Conservation (phyloP, 2,329 filamentous ascomycete genomes). For the Alternaria triticina region DNA sequence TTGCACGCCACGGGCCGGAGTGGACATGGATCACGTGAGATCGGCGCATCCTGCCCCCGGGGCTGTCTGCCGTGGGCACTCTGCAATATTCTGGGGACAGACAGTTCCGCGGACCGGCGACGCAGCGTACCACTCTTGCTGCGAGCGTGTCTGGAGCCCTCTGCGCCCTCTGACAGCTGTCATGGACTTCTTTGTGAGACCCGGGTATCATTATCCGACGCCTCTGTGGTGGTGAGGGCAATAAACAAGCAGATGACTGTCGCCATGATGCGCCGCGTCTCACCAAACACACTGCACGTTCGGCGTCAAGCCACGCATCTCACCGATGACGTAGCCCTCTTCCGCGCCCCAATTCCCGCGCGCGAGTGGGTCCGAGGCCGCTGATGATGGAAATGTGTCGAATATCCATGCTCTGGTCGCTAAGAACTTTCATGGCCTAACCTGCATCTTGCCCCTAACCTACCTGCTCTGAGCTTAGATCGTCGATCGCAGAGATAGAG, state of each 20-base stretch:
- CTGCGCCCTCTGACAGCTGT: neutral
- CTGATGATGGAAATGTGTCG: neutral
- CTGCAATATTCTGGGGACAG: neutral
- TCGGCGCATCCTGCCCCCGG: neutral
- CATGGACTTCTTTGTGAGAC: neutral
- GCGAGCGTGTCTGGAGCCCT: neutral
- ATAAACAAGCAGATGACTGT: neutral
- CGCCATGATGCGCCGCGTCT: neutral
- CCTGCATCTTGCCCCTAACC: constrained; percentile 13
- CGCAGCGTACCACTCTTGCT: neutral
- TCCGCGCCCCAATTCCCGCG: neutral
- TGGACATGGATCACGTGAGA: neutral
- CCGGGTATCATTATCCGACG: neutral
- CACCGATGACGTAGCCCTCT: neutral
- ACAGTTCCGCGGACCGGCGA: neutral
- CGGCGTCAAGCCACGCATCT: neutral
- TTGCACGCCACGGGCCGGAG: neutral
- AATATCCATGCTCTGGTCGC: constrained; percentile 12
- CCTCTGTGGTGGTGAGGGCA: neutral
- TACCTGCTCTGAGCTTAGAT: constrained; percentile 12
- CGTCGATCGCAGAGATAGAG: constrained; percentile 19
- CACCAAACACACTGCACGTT: neutral
- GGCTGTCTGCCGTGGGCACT: neutral
- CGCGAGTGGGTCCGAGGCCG: constrained; percentile 1
- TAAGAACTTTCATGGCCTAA: constrained; percentile 9